Evolutionary conservation across 495 filamentous ascomycete species (phyloP), one percentile per base, ranked within the genome.

Genomic region (Tuber microsphaerosporum): DNA sequence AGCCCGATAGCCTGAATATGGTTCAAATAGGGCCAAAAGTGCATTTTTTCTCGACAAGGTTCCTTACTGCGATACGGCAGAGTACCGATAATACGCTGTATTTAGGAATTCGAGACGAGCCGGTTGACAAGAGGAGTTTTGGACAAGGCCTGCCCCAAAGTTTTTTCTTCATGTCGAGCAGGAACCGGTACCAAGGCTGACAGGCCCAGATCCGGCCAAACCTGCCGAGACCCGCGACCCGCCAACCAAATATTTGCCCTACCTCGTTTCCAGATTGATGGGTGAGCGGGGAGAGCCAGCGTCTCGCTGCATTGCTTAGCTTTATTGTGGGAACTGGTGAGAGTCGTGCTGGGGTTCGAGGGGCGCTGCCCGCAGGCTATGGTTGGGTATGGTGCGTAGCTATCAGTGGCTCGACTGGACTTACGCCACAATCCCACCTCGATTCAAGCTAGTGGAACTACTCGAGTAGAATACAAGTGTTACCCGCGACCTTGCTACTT

Each of bases 171-270:
- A 26, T 19, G 56, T 65, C 56, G 56, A 65, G 56, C 31, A 65
- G 26, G 31, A 65, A 34, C 14, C 34, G 26, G 34, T 34, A 65
- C 56, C 56, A 65, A 65, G 56, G 3, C 56, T 65, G 56, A 31
- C 56, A 65, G 10, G 51, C n/a, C 51, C 51, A 16, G 9, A 8
- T 26, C n/a, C n/a, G 26, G 26, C n/a, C 51, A 31, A 61, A 16
- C n/a, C 51, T 34, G 56, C 56, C 56, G 56, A 65, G 56, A 65
- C 56, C 56, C 56, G 56, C 26, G 56, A 65, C 56, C 56, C 56
- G 56, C 56, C 56, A 65, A 65, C 56, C 56, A 65, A 65, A 65
- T 17, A 65, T 34, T 17, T 12, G 26, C 56, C 26, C 12, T 65
- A 65, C 56, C 56, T 65, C 56, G 56, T 19, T 65, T 65, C 56